These are phyloP conservation scores for Beverwykella pulmonaria DNA, from an alignment of 495 filamentous ascomycete species.

Conservation along the genomic window DNA sequence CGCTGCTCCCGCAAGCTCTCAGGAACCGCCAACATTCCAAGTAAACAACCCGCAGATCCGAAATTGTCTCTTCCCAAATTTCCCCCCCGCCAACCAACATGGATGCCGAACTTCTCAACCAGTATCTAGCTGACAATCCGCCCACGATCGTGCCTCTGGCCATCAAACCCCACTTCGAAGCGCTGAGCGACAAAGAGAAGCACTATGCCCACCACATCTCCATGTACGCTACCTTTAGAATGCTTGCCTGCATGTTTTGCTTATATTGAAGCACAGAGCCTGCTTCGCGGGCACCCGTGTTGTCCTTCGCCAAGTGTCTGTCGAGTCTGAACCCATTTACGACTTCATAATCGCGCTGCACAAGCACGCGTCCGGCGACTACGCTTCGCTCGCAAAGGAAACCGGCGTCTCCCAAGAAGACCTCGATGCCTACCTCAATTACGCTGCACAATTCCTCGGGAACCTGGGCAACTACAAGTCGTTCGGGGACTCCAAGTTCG, in stretches of 20 bases:
- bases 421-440: constrained; percentile 77
- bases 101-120: constrained; percentile 57
- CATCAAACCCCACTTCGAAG: constrained; percentile 87
- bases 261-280: constrained; percentile 58
- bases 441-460: constrained; percentile 84
- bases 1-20: neutral
- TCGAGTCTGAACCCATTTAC: constrained; percentile 87
- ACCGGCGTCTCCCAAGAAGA: constrained; percentile 71
- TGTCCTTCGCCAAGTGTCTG: constrained; percentile 83
- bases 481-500: constrained; percentile 93
- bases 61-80: neutral
- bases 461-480: constrained; percentile 96
- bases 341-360: constrained; percentile 86
- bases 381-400: constrained; percentile 68
- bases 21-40: neutral
- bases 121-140: constrained; percentile 88
- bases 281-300: constrained; percentile 83
- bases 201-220: constrained; percentile 91
- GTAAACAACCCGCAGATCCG: neutral
- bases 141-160: constrained; percentile 82
- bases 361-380: constrained; percentile 73
- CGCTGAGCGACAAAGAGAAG: constrained; percentile 74
- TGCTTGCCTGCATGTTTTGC: neutral
- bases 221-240: constrained; percentile 51
- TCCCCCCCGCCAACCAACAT: constrained; percentile 33